A percentile compares a stretch with the other conserved stretches of the same genome.
Evolutionary conservation across 31 red algal genomes (phyloP).

Genomic region (Asparagopsis taxiformis): DNA sequence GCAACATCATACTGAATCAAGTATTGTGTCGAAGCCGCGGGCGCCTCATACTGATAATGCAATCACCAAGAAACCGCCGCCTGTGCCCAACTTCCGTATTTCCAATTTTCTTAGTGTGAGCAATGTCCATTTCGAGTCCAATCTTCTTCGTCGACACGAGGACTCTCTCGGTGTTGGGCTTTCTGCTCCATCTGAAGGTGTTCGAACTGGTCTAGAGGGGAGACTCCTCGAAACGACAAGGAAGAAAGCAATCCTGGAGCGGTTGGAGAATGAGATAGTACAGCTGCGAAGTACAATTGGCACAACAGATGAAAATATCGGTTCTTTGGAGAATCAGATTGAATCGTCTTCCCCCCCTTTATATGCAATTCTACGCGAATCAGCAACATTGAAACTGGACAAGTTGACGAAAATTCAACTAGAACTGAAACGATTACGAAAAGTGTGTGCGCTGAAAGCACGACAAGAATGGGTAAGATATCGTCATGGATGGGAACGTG

Average conservation of each 20-base stretch:
- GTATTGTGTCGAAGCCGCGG: no score
- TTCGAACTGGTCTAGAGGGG: slow-evolving; percentile 16
- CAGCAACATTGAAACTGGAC: not conserved
- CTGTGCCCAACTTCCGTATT: not conserved
- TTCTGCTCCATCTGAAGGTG: slow-evolving; percentile 18
- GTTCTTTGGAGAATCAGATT: slow-evolving; percentile 28
- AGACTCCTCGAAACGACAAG: slow-evolving; percentile 20
- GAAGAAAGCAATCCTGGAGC: slow-evolving; percentile 11
- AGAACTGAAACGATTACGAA: slow-evolving; percentile 28
- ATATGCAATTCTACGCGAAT: slow-evolving; percentile 16
- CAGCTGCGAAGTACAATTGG: not conserved
- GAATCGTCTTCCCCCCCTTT: slow-evolving; percentile 10
- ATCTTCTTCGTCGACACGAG: slow-evolving; percentile 13
- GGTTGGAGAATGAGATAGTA: slow-evolving; percentile 9
- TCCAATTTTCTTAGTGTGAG: not conserved
- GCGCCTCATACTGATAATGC: no score
- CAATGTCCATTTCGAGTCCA: slow-evolving; percentile 22
- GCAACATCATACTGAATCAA: no score
- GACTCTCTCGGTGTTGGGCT: slow-evolving; percentile 14
- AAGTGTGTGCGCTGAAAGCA: slow-evolving; percentile 26
- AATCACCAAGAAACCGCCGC: not conserved
- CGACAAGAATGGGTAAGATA: slow-evolving; percentile 39
- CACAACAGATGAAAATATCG: slow-evolving; percentile 1
- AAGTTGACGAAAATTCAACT: slow-evolving; percentile 17
- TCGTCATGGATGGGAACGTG: slow-evolving; percentile 37